A percentile compares a stretch with the other conserved stretches of the same genome.
These are phyloP conservation scores for Casuarina equisetifolia DNA, from an alignment of 306 rosid species.

Conservation along the genomic window DNA sequence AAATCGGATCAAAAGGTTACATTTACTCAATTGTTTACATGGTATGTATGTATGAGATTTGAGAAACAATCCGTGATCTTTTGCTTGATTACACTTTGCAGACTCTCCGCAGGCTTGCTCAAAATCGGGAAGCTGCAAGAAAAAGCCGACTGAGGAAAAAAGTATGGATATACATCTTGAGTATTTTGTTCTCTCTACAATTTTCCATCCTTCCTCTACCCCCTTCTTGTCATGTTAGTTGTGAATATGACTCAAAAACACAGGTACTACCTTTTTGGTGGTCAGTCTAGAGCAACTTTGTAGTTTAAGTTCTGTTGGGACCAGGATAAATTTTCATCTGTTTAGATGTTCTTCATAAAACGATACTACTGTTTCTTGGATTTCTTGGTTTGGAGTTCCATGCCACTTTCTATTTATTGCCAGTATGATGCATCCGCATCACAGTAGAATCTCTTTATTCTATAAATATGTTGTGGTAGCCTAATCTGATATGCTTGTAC, in stretches of 20 bases:
- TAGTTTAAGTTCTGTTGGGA: neutral
- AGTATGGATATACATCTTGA: conserved; percentile 39
- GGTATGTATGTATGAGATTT: conserved; percentile 18
- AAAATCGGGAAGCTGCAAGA: conserved; percentile 98
- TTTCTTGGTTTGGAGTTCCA: neutral
- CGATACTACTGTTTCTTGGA: neutral
- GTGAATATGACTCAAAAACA: neutral
- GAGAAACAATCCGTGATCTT: conserved; percentile 17
- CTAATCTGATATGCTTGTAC: neutral
- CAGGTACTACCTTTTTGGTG: neutral
- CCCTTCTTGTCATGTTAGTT: neutral
- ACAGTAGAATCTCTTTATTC: neutral
- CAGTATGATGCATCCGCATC: neutral
- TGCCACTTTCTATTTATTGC: neutral
- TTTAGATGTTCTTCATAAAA: conserved; percentile 4
- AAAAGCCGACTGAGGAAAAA: conserved; percentile 95
- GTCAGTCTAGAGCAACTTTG: neutral
- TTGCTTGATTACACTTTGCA: conserved; percentile 37
- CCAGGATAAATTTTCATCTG: neutral
- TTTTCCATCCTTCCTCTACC: neutral
- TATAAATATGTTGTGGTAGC: neutral
- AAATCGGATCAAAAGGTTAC: conserved; percentile 93
- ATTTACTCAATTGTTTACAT: conserved; percentile 8
- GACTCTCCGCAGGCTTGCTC: conserved; percentile 96
- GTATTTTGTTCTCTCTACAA: conserved; percentile 2